Percentiles rank a stretch among this genome's conserved stretches.
phyloP scores from a whole-genome alignment of 257 asterid species.

The Buddleja alternifolia region DNA sequence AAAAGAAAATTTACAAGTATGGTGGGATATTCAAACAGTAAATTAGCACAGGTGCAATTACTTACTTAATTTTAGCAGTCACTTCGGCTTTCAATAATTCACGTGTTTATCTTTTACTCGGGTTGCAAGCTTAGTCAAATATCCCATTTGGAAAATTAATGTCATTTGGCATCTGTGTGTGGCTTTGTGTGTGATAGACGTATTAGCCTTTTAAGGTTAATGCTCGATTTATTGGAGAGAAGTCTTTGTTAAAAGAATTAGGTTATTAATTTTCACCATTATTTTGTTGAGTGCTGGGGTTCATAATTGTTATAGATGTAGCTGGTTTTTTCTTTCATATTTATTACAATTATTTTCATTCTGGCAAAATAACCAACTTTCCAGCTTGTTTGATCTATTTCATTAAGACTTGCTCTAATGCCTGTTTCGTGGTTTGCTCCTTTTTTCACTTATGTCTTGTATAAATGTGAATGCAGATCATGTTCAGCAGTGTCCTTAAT shows the following conservation, averaged over 20 bases:
- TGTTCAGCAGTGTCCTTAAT: constrained; percentile 92
- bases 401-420: background rate
- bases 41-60: constrained; percentile 82
- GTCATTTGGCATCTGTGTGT: constrained; percentile 4
- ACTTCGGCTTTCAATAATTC: background rate
- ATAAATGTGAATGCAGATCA: constrained; percentile 59
- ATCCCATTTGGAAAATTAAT: background rate
- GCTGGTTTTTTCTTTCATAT: no score
- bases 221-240: constrained; percentile 16
- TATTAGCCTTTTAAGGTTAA: constrained; percentile 11
- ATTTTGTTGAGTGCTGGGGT: background rate
- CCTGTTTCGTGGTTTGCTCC: background rate
- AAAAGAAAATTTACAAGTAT: constrained; percentile 78
- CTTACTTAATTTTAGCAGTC: constrained; percentile 24
- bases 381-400: background rate
- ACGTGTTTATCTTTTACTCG: constrained; percentile 15
- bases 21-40: constrained; percentile 83
- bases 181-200: constrained; percentile 19
- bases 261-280: background rate
- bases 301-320: background rate
- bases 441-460: constrained; percentile 28
- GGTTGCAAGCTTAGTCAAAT: background rate
- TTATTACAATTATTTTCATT: no score
- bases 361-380: no score
- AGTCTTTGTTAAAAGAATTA: background rate